phyloP scores from a whole-genome alignment of 129 eudicot species.

The Smallanthus sonchifolius region DNA sequence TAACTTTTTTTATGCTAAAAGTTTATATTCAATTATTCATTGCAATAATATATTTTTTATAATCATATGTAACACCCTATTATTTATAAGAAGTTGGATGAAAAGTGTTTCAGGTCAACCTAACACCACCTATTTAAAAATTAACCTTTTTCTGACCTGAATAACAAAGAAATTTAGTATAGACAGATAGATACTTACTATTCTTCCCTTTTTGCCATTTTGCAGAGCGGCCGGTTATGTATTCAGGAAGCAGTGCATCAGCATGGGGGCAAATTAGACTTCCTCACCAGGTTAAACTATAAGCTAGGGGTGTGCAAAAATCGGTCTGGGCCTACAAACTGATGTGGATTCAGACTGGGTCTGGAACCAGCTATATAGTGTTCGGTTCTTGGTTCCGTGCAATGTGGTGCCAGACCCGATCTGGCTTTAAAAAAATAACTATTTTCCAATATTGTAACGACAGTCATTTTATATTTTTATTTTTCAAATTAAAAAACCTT shows the following conservation, averaged over 20 bases:
- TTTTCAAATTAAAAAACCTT: background rate
- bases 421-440: background rate
- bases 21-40: background rate
- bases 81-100: background rate
- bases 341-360: too few species aligned
- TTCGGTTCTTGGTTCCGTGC: background rate
- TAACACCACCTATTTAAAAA: background rate
- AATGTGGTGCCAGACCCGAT: background rate
- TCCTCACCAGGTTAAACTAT: slow-evolving; percentile 70
- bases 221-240: slow-evolving; percentile 75
- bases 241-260: slow-evolving; percentile 55
- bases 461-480: background rate
- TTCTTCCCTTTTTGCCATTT: slow-evolving; percentile 14
- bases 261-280: slow-evolving; percentile 77
- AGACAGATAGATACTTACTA: background rate
- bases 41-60: background rate
- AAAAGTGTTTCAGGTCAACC: background rate
- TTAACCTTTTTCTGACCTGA: background rate
- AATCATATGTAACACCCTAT: background rate
- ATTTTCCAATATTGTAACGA: background rate
- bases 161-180: background rate
- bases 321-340: background rate
- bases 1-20: background rate
- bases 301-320: background rate
- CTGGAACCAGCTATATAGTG: background rate